Percentiles rank a stretch among this genome's conserved stretches.
phyloP scores from a whole-genome alignment of 371 early-diverging fungal genomes.

The Syncephalastrum sp. region DNA sequence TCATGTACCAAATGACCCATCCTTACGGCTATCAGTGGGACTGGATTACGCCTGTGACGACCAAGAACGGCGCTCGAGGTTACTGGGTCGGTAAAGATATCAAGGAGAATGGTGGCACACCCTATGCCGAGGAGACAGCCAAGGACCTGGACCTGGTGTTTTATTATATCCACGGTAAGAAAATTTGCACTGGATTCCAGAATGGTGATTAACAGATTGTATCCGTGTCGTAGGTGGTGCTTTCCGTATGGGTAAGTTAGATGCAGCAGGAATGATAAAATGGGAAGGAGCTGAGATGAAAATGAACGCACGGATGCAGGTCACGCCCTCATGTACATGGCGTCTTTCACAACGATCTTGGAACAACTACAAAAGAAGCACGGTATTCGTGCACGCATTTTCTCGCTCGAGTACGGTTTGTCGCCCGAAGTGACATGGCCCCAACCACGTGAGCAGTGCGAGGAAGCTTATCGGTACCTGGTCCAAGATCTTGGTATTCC shows the following conservation, averaged over 20 bases:
- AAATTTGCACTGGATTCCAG: too few species aligned
- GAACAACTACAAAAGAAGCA: conserved; percentile 19
- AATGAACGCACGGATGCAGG: conserved; percentile 6
- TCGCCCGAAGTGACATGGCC: conserved; percentile 18
- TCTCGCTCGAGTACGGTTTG: conserved; percentile 26
- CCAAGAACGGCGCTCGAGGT: conserved; percentile 11
- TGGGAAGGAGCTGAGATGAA: conserved; percentile 1
- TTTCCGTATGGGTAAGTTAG: conserved; percentile 19
- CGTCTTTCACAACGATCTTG: conserved; percentile 25
- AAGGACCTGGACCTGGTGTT: conserved; percentile 24
- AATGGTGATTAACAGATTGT: background rate
- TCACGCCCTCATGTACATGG: conserved; percentile 28
- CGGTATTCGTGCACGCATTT: conserved; percentile 23
- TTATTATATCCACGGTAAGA: conserved; percentile 35
- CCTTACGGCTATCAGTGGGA: conserved; percentile 21
- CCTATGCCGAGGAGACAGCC: conserved; percentile 17
- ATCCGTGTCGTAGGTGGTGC: conserved; percentile 25
- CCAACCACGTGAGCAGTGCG: conserved; percentile 18
- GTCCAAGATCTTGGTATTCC: conserved; percentile 23
- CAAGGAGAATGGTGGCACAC: conserved; percentile 2
- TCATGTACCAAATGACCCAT: background rate
- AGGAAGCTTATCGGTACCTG: conserved; percentile 29
- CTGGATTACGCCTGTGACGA: conserved; percentile 8
- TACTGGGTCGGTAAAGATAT: conserved; percentile 23
- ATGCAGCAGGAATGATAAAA: background rate